Base-by-base conservation (phyloP, 2,329 filamentous ascomycete genomes). In the Venturia aucupariae region DNA sequence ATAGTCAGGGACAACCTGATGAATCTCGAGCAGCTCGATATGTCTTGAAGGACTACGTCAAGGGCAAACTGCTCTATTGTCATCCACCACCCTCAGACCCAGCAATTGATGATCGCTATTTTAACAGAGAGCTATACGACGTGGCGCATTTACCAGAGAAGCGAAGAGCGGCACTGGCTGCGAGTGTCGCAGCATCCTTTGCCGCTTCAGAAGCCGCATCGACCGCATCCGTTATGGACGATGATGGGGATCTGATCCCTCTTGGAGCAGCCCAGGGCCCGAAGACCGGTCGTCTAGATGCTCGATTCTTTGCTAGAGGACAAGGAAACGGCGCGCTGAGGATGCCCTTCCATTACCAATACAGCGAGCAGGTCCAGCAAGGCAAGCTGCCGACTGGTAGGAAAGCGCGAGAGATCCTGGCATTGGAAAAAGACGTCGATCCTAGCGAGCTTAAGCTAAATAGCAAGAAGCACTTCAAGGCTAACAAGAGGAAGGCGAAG, bases 11-110 rank as follows among this genome's bases (percentile, higher is more conserved):
- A 10, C 90, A 94, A 72, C 93, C 94, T 0, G 94, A 99, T 71
- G 92, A 96, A 79, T 95, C 92, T 1, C 85, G 94, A 70, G 94
- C 94, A 7, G 92, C 93, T 4, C 85, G 94, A 63, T 89, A 90
- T 69, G 83, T 99, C 19, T 83, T 99, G 32, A 99, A 99, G 75
- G 94, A 99, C 78, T 99, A 97, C 72, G 94, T 99, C 69, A 96
- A 89, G 73, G 94, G 94, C 67, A 97, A 97, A 78, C 84, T 99
- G 0, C 83, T 97, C 6, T 97, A 89, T 78, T 94, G 92, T 69
- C 88, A 93, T 71, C 92, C 94, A 4, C 94, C 94, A 0, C 92
- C 92, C 0, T 78, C 78, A 4, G 83, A 87, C 38, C 78, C 81
- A 7, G 75, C 79, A 2, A 84, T 89, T 46, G 89, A 97, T 69